phyloP scores from a whole-genome alignment of 805 yeast species.

The Wickerhamiella allomyrinae region DNA sequence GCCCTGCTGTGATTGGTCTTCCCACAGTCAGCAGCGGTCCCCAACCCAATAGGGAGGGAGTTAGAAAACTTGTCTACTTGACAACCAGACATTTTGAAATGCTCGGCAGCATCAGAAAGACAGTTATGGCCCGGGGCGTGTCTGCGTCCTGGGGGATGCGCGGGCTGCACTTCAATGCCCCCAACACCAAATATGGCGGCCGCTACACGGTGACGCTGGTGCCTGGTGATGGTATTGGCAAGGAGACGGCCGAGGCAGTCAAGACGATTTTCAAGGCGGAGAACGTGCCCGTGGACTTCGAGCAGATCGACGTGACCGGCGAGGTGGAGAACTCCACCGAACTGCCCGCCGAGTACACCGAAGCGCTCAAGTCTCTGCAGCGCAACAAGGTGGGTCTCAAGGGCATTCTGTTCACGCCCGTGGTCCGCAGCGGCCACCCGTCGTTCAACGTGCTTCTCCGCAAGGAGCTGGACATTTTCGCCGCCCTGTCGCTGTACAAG shows the following conservation, averaged over 20 bases:
- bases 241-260: slow-evolving; percentile 88
- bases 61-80: neutral
- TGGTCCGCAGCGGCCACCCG: slow-evolving; percentile 60
- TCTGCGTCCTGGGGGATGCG: slow-evolving; percentile 3
- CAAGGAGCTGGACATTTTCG: slow-evolving; percentile 90
- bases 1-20: neutral
- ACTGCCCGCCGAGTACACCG: slow-evolving; percentile 48
- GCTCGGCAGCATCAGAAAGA: neutral
- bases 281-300: slow-evolving; percentile 89
- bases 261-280: slow-evolving; percentile 76
- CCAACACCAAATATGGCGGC: slow-evolving; percentile 53
- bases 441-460: slow-evolving; percentile 93
- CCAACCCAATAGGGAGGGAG: neutral
- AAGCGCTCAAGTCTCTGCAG: slow-evolving; percentile 80
- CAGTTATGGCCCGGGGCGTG: neutral
- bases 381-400: slow-evolving; percentile 95
- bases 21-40: neutral
- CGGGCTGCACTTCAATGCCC: slow-evolving; percentile 9
- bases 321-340: slow-evolving; percentile 34
- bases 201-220: slow-evolving; percentile 85
- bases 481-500: slow-evolving; percentile 86
- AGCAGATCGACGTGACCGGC: slow-evolving; percentile 49
- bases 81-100: neutral
- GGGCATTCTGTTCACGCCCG: slow-evolving; percentile 89
- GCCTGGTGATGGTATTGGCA: slow-evolving; percentile 97